Evolutionary conservation across 2,329 filamentous ascomycete genomes (phyloP).

Genomic region (Phyllosticta capitalensis): DNA sequence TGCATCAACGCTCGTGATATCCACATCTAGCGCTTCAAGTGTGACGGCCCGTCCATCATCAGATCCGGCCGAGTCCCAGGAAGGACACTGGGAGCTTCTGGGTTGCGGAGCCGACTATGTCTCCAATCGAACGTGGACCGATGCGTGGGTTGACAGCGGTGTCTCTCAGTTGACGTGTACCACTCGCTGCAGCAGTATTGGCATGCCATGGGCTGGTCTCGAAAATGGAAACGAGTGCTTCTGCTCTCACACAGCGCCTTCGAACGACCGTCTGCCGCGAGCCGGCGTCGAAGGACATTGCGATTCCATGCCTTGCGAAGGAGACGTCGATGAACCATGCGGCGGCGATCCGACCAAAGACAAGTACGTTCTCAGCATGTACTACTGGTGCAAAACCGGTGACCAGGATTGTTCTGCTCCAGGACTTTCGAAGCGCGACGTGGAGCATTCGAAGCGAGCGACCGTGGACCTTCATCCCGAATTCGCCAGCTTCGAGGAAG

Average conservation of each 20-base stretch:
- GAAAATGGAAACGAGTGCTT: not conserved
- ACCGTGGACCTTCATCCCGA: not conserved
- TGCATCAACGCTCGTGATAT: not conserved
- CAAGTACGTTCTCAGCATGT: not conserved
- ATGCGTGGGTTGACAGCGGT: not conserved
- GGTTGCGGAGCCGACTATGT: not conserved
- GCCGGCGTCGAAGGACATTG: not conserved
- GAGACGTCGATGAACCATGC: not conserved
- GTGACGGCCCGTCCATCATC: not conserved
- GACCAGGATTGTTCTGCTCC: not conserved
- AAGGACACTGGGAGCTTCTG: not conserved
- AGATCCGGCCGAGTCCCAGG: not conserved
- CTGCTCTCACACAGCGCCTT: not conserved
- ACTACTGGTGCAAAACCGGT: not conserved
- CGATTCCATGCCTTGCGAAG: not conserved
- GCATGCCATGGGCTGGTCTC: not conserved
- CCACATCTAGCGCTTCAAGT: not conserved
- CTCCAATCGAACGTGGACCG: not conserved
- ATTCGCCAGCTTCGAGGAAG: not conserved
- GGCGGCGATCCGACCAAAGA: not conserved
- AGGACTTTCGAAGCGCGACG: not conserved
- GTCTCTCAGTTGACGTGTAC: not conserved
- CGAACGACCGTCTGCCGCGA: not conserved
- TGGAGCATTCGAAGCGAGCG: not conserved
- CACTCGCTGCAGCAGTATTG: not conserved